Conservation (phyloP, 2,329 filamentous ascomycete species). For the Scortechinia acanthostroma region DNA sequence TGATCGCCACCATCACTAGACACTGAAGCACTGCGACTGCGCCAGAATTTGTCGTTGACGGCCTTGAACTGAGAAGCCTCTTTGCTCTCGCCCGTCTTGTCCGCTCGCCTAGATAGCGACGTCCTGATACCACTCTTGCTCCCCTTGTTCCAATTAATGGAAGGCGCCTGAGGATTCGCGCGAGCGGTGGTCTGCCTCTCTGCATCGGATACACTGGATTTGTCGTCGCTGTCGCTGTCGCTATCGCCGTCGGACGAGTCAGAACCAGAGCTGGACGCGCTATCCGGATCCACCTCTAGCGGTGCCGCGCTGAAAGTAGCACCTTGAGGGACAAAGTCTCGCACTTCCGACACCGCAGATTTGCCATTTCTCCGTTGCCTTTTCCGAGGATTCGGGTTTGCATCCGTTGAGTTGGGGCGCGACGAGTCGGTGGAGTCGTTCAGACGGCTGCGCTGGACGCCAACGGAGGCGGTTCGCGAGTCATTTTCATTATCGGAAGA, state of each 20-base stretch:
- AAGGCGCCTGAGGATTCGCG: constrained; percentile 8
- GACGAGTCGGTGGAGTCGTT: no score
- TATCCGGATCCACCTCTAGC: background rate
- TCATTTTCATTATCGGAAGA: constrained; percentile 15
- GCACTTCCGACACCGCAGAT: background rate
- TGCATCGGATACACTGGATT: background rate
- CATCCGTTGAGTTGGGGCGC: no score
- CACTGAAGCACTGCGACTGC: background rate
- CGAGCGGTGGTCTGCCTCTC: background rate
- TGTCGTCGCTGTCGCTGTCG: background rate
- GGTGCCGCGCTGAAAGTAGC: background rate
- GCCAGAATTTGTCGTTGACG: background rate
- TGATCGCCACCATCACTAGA: background rate
- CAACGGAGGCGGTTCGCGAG: constrained; percentile 31
- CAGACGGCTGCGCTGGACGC: constrained; percentile 17
- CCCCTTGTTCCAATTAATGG: constrained; percentile 28
- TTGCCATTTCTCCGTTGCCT: background rate
- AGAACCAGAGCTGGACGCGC: background rate
- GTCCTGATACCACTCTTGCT: constrained; percentile 23
- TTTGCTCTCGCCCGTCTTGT: background rate
- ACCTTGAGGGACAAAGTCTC: background rate
- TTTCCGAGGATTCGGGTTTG: background rate
- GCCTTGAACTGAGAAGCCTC: constrained; percentile 8
- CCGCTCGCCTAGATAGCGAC: constrained; percentile 16
- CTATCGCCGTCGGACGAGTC: background rate